A percentile compares a stretch with the other conserved stretches of the same genome.
These are phyloP conservation scores for Arctostaphylos glauca DNA, from an alignment of 148 eudicot genomes.

Conservation along the genomic window DNA sequence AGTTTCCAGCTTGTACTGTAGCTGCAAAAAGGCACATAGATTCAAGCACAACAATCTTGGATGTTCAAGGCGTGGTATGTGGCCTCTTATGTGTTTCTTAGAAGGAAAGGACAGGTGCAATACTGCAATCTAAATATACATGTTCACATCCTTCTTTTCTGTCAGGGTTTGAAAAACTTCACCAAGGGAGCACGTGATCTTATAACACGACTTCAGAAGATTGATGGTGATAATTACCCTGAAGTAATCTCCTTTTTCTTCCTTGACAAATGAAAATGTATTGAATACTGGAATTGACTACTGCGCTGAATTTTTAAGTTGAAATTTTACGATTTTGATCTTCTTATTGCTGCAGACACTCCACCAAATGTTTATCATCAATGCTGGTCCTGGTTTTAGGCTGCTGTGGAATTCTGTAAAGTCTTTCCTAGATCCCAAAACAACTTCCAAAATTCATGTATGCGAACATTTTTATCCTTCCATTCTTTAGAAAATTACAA, in stretches of 20 bases:
- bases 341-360: constrained; percentile 56
- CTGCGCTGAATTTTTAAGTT: not conserved
- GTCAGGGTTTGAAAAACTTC: constrained; percentile 83
- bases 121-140: not conserved
- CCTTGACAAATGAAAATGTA: not conserved
- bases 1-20: constrained; percentile 89
- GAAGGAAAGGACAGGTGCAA: not conserved
- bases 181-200: constrained; percentile 85
- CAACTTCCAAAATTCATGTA: constrained; percentile 78
- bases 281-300: not conserved
- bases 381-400: constrained; percentile 97
- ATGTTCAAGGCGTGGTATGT: constrained; percentile 96
- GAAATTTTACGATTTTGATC: constrained; percentile 11
- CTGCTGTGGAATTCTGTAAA: constrained; percentile 87
- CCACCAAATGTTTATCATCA: constrained; percentile 93
- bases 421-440: constrained; percentile 88
- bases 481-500: not conserved
- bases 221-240: constrained; percentile 97
- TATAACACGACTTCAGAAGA: constrained; percentile 76
- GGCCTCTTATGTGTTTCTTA: not conserved
- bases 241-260: constrained; percentile 51
- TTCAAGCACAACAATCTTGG: constrained; percentile 90
- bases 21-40: constrained; percentile 94
- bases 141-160: constrained; percentile 7
- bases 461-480: constrained; percentile 13